Conservation (phyloP, 805 yeast genomes). For the Candida succiphila region DNA sequence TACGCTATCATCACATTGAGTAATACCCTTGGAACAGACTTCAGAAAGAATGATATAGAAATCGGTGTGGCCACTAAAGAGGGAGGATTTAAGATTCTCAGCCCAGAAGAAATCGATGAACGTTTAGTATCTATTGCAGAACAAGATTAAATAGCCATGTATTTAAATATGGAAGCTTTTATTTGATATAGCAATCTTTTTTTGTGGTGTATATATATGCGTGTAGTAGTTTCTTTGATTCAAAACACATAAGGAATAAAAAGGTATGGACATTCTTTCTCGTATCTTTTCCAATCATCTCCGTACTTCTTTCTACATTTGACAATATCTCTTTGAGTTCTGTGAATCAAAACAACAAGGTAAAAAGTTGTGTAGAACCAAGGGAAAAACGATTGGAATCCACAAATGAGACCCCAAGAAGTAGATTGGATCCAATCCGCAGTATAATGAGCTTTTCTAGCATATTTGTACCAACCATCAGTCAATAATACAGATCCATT, state of each 20-base stretch:
- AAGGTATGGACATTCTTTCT: slow-evolving; percentile 80
- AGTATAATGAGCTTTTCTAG: slow-evolving; percentile 91
- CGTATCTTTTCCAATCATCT: slow-evolving; percentile 83
- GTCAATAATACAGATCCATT: slow-evolving; percentile 78
- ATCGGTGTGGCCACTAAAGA: slow-evolving; percentile 74
- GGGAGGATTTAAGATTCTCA: slow-evolving; percentile 64
- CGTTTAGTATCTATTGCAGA: slow-evolving; percentile 92
- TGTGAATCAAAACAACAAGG: slow-evolving; percentile 77
- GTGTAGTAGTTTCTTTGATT: neutral
- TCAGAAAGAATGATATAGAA: slow-evolving; percentile 88
- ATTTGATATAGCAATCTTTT: neutral
- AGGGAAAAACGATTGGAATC: slow-evolving; percentile 79
- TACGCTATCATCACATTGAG: slow-evolving; percentile 80
- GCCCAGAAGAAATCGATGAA: slow-evolving; percentile 88
- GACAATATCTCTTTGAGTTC: slow-evolving; percentile 79
- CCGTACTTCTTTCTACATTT: slow-evolving; percentile 88
- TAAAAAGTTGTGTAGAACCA: slow-evolving; percentile 95
- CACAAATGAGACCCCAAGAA: slow-evolving; percentile 90
- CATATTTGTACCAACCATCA: slow-evolving; percentile 92
- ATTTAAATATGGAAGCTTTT: neutral
- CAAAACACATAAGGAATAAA: slow-evolving; percentile 82
- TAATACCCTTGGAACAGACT: slow-evolving; percentile 83
- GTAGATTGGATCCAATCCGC: slow-evolving; percentile 85
- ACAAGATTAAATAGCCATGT: slow-evolving; percentile 50
- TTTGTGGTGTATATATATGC: neutral